Percentiles rank a stretch among this genome's conserved stretches.
Conservation (phyloP, 805 yeast species). For the Kodamaea neixiangensis region DNA sequence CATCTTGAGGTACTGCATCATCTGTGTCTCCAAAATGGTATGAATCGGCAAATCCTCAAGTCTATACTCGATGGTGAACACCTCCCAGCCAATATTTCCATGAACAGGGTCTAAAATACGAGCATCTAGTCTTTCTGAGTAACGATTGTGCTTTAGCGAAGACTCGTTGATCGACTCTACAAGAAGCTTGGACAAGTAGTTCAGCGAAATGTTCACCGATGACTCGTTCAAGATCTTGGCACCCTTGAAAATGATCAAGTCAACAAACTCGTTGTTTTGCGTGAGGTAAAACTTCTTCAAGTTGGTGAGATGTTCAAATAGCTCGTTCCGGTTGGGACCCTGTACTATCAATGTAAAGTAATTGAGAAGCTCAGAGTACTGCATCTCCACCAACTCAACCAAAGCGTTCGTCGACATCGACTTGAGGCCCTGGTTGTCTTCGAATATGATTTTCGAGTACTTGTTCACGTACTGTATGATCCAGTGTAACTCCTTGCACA, state of each 20-base stretch:
- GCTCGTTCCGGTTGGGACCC: slow-evolving; percentile 36
- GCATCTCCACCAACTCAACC: slow-evolving; percentile 36
- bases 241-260: slow-evolving; percentile 59
- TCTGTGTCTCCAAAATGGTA: slow-evolving; percentile 28
- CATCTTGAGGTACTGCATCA: slow-evolving; percentile 60
- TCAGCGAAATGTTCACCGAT: slow-evolving; percentile 62
- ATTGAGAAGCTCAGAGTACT: slow-evolving; percentile 54
- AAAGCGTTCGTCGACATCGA: slow-evolving; percentile 36
- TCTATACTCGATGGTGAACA: slow-evolving; percentile 81
- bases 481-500: slow-evolving; percentile 74
- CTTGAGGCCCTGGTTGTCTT: slow-evolving; percentile 33
- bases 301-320: slow-evolving; percentile 57
- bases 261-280: slow-evolving; percentile 82
- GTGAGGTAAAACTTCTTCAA: slow-evolving; percentile 68
- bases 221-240: slow-evolving; percentile 56
- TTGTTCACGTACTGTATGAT: slow-evolving; percentile 43
- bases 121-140: slow-evolving; percentile 71
- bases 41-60: slow-evolving; percentile 57
- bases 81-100: slow-evolving; percentile 85
- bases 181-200: slow-evolving; percentile 63
- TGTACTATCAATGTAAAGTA: slow-evolving; percentile 53
- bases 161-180: slow-evolving; percentile 63
- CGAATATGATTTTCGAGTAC: slow-evolving; percentile 32
- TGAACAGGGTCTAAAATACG: slow-evolving; percentile 73
- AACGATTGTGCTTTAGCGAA: slow-evolving; percentile 44